phyloP scores from a whole-genome alignment of 2,329 filamentous ascomycete genomes.

The Trichoderma sp. region DNA sequence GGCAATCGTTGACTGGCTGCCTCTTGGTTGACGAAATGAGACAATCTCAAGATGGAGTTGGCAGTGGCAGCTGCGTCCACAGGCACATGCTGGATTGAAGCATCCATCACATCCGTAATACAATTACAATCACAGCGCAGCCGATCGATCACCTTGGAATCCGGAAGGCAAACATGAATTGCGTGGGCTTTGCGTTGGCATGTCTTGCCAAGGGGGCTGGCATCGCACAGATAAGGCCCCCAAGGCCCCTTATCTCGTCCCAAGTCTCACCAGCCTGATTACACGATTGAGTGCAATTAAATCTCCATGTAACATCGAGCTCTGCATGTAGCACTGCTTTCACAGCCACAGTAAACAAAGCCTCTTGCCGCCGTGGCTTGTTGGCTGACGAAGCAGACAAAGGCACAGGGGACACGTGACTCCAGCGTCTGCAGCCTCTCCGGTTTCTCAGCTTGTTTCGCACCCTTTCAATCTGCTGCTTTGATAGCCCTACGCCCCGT shows the following conservation, averaged over 20 bases:
- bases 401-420: neutral
- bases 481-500: conserved; percentile 4
- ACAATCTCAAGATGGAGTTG: too few species aligned
- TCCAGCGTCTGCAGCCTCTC: neutral
- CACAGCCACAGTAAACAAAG: conserved; percentile 4
- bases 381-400: neutral
- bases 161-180: neutral
- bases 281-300: neutral
- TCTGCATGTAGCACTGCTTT: neutral
- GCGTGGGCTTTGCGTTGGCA: neutral
- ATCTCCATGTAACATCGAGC: neutral
- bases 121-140: neutral
- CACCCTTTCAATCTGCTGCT: neutral
- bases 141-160: neutral
- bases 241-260: neutral
- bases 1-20: neutral
- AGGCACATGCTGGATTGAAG: too few species aligned
- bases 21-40: neutral
- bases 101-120: neutral
- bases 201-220: neutral
- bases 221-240: neutral
- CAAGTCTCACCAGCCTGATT: neutral
- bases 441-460: neutral
- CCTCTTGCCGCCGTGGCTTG: neutral
- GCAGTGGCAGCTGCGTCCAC: too few species aligned